These are phyloP conservation scores for Achlya hypogyna DNA, from an alignment of 352 stramenopile genomes.

Conservation along the genomic window DNA sequence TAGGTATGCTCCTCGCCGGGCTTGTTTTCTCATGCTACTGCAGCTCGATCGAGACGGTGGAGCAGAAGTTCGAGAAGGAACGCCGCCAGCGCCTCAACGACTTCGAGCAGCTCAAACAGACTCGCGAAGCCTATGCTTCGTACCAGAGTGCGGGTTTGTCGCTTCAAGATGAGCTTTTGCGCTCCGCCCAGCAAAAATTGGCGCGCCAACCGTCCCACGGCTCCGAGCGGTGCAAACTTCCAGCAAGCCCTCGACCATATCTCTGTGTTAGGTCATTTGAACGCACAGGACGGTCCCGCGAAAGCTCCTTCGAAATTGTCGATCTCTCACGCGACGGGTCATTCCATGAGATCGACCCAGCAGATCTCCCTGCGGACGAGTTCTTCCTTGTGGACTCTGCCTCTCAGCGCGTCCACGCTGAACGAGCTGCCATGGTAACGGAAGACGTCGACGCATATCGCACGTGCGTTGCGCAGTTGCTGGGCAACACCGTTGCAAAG, in stretches of 20 bases:
- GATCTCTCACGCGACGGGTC: slow-evolving; percentile 2
- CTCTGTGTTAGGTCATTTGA: slow-evolving; percentile 12
- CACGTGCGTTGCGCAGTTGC: neutral
- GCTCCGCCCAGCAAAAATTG: neutral
- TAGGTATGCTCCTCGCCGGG: neutral
- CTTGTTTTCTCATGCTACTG: neutral
- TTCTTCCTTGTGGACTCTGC: neutral
- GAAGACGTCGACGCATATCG: neutral
- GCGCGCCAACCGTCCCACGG: neutral
- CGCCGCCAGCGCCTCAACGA: neutral
- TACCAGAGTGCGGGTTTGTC: neutral
- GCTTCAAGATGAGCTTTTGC: slow-evolving; percentile 12
- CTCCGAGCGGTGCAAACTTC: neutral
- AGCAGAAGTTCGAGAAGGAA: slow-evolving; percentile 11
- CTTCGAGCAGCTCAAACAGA: neutral
- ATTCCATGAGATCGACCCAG: neutral
- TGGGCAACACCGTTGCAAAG: neutral
- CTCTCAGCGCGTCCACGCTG: neutral
- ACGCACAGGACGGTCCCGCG: neutral
- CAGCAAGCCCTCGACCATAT: too few relatives aligned
- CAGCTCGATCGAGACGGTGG: slow-evolving; percentile 16
- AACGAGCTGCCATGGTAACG: neutral
- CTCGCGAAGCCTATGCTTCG: neutral
- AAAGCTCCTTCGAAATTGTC: slow-evolving; percentile 14
- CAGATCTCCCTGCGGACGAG: neutral